Percentiles rank a stretch among this genome's conserved stretches.
These are phyloP conservation scores for Vigna radiata DNA, from an alignment of 306 rosid species.

Conservation along the genomic window DNA sequence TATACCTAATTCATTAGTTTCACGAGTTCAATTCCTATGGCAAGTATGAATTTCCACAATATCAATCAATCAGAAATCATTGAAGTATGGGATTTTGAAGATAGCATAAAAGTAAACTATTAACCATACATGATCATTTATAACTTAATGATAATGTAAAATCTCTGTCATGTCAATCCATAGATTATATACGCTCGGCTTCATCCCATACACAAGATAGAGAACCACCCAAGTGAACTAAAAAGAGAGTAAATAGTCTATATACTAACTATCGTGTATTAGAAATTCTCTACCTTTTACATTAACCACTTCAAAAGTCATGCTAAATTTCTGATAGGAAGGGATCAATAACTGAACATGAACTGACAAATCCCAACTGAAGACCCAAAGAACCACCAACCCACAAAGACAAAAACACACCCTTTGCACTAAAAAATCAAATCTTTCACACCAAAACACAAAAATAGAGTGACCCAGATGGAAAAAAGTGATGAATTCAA, in stretches of 20 bases:
- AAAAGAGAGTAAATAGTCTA: too few species aligned
- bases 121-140: not conserved
- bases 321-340: not conserved
- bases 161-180: not conserved
- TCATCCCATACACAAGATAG: not conserved
- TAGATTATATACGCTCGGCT: not conserved
- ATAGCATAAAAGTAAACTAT: not conserved
- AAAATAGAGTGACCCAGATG: slow-evolving; percentile 30
- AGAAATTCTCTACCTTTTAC: not conserved
- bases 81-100: not conserved
- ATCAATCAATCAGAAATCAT: not conserved
- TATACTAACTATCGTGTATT: not conserved
- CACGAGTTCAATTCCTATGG: not conserved
- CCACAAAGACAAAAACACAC: not conserved
- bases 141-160: not conserved
- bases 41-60: not conserved
- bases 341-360: not conserved
- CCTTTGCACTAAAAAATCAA: not conserved
- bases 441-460: not conserved
- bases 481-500: not conserved
- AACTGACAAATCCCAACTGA: not conserved
- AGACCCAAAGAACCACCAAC: not conserved
- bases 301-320: not conserved
- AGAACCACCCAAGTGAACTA: not conserved
- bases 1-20: not conserved